Evolutionary conservation across 495 filamentous ascomycete genomes (phyloP).

Genomic region (Aspergillus asperescens): DNA sequence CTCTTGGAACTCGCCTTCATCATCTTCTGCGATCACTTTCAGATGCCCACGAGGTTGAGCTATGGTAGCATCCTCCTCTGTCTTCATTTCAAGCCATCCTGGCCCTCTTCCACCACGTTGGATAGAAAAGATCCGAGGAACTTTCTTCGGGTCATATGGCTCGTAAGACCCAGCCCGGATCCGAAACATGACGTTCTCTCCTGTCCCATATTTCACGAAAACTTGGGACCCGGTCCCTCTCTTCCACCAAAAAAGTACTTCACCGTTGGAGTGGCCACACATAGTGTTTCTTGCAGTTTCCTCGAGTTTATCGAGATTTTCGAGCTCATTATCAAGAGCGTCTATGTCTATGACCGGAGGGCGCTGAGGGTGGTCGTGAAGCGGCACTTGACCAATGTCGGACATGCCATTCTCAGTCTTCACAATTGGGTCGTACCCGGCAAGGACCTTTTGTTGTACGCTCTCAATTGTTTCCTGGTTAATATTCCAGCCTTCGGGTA

Average conservation of each 20-base stretch:
- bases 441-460: background rate
- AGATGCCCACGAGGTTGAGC: conserved; percentile 11
- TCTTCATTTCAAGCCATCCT: background rate
- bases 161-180: conserved; percentile 20
- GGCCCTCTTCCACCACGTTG: background rate
- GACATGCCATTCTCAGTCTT: too few relatives aligned
- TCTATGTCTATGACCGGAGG: background rate
- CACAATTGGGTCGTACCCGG: background rate
- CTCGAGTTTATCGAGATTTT: background rate
- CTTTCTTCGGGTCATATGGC: conserved; percentile 11
- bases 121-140: conserved; percentile 10
- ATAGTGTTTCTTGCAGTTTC: background rate
- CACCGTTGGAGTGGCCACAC: conserved; percentile 28
- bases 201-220: conserved; percentile 19
- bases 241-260: conserved; percentile 46
- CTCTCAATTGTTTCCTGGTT: background rate
- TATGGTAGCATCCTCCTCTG: background rate
- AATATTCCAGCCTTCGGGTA: background rate
- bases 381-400: too few relatives aligned
- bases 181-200: conserved; percentile 14
- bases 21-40: conserved; percentile 8
- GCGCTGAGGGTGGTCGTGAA: too few relatives aligned
- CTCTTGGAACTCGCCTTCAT: background rate
- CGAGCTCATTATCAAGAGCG: background rate
- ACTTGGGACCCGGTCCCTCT: conserved; percentile 21